Evolutionary conservation across 352 stramenopile species (phyloP).

Genomic region (Phytophthora megakarya): DNA sequence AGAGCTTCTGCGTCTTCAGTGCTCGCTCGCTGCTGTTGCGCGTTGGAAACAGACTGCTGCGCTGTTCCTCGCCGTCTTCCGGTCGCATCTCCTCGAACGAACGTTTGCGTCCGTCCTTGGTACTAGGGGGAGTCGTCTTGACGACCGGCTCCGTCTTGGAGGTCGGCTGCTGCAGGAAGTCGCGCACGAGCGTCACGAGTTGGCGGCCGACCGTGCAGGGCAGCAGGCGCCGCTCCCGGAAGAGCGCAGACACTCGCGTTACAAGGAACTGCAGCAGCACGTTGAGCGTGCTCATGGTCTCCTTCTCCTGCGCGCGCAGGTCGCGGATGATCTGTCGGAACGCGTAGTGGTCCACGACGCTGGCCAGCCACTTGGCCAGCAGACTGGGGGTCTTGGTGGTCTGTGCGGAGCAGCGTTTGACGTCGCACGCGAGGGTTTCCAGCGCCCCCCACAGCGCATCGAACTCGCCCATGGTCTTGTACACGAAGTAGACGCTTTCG

Average conservation of each 20-base stretch:
- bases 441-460: constrained; percentile 69
- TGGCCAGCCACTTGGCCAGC: constrained; percentile 74
- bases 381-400: constrained; percentile 43
- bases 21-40: constrained; percentile 37
- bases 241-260: constrained; percentile 61
- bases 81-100: constrained; percentile 60
- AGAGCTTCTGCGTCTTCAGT: constrained; percentile 68
- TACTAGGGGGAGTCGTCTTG: constrained; percentile 18
- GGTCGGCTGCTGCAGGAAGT: constrained; percentile 70
- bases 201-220: constrained; percentile 57
- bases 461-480: constrained; percentile 82
- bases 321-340: constrained; percentile 65
- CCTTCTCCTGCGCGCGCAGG: constrained; percentile 66
- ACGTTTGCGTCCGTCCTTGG: constrained; percentile 50
- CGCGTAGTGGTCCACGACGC: constrained; percentile 76
- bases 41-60: constrained; percentile 40
- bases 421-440: constrained; percentile 54
- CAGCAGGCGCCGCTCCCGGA: constrained; percentile 60
- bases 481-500: constrained; percentile 69
- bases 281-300: constrained; percentile 79
- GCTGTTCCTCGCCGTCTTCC: constrained; percentile 39
- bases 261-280: constrained; percentile 74
- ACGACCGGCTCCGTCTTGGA: constrained; percentile 12
- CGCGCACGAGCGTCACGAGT: constrained; percentile 63
- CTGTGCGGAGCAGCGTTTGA: constrained; percentile 57